Evolutionary conservation across 2,329 filamentous ascomycete species (phyloP).

Genomic region (Periconia macrospinosa): DNA sequence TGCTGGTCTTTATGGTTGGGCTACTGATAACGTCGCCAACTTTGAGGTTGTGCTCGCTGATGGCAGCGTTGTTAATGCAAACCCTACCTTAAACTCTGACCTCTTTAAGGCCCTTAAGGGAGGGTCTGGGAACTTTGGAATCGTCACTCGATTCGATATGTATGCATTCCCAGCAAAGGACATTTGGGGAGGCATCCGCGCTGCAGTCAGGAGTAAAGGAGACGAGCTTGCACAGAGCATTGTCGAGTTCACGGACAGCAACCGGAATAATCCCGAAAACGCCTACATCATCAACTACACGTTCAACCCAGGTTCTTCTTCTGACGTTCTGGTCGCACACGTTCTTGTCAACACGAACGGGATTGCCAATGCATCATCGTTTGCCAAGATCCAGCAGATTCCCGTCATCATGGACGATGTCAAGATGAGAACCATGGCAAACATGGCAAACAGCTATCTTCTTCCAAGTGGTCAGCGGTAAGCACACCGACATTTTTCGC

Average conservation of each 20-base stretch:
- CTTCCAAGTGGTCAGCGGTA: conserved; percentile 12
- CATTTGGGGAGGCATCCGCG: conserved; percentile 3
- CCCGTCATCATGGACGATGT: conserved; percentile 12
- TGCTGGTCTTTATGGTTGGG: conserved; percentile 14
- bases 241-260: no score
- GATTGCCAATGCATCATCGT: conserved; percentile 3
- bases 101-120: conserved; percentile 45
- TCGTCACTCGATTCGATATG: conserved; percentile 36
- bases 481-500: neutral
- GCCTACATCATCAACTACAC: conserved; percentile 13
- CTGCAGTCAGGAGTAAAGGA: conserved; percentile 2
- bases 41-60: conserved; percentile 40
- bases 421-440: conserved; percentile 13
- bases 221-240: neutral
- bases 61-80: conserved; percentile 40
- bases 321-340: conserved; percentile 5
- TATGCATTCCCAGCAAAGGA: conserved; percentile 25
- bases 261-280: conserved; percentile 7
- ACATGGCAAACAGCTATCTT: conserved; percentile 8
- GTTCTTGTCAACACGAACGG: conserved; percentile 10
- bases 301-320: conserved; percentile 4
- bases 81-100: conserved; percentile 28
- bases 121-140: conserved; percentile 44
- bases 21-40: conserved; percentile 25
- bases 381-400: conserved; percentile 10